Conservation (phyloP, 1,139 yeast genomes). For the Hanseniaspora sp. region DNA sequence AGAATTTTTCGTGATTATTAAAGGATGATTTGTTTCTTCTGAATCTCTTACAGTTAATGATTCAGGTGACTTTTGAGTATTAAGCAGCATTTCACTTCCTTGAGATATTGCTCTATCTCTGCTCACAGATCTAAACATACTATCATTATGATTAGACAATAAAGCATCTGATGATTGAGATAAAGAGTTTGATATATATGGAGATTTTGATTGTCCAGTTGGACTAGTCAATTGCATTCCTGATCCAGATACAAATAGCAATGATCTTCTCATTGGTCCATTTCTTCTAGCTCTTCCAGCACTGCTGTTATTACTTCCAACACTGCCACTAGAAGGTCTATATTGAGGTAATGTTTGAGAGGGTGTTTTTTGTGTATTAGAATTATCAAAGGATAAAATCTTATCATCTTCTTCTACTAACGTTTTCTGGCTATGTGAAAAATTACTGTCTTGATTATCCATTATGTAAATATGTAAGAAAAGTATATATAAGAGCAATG, state of each 20-base stretch:
- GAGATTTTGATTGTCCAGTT: not conserved
- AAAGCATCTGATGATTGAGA: constrained; percentile 6
- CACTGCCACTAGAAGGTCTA: constrained; percentile 1
- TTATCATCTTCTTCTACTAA: not conserved
- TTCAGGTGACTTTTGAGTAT: not conserved
- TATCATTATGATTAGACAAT: not conserved
- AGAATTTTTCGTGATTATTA: constrained; percentile 4
- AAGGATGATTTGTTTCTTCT: constrained; percentile 4
- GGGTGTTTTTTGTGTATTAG: not conserved
- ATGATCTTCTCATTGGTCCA: constrained; percentile 16
- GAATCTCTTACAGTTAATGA: not conserved
- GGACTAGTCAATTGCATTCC: constrained; percentile 15
- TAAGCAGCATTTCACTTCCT: not conserved
- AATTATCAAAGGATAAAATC: not conserved
- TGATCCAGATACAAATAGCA: constrained; percentile 14
- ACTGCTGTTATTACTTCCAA: not conserved
- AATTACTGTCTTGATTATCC: no score
- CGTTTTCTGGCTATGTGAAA: no score
- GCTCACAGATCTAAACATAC: not conserved
- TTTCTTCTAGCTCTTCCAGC: constrained; percentile 13
- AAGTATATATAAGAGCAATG: no score
- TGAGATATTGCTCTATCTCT: constrained; percentile 12
- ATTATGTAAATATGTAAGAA: not conserved
- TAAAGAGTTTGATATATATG: not conserved
- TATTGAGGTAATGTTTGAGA: constrained; percentile 3